Evolutionary conservation across 257 asterid species (phyloP), one percentile per base, ranked within the genome.

Genomic region (Rehmannia glutinosa): DNA sequence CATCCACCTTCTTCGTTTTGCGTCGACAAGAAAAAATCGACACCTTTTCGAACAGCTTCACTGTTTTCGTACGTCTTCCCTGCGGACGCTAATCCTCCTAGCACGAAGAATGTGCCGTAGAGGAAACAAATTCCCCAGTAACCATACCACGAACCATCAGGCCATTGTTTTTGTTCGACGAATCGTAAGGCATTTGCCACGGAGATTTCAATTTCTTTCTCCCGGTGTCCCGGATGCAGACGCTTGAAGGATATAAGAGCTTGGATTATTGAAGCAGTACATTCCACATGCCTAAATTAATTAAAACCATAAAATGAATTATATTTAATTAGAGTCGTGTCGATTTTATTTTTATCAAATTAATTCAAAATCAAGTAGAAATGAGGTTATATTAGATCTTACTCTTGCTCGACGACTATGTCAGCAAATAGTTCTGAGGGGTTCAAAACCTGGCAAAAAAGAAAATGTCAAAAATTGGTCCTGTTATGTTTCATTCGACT

Each of bases 1-100:
- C 96, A 90, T 36, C 96, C 96, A 25, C 96, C 97, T 66, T 87
- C 90, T 69, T 90, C 82, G 12, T 87, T 86, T 50, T 90, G 97
- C 16, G 68, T 69, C 6, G 84, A 62, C 38, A 90, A 47, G 66
- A 64, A 86, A 64, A 90, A 90, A 4, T 82, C 8, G 1, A 77
- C 84, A 0, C 80, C 97, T 36, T 84, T 86, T 0, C 92, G 41
- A 36, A 87, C 75, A 1, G 84, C 70, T 77, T 80, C 78, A 41
- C 84, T 65, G 43, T 87, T 88, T 7, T 81, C 72, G 2, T 78
- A 90, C 0, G 90, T 82, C 72, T 78, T 84, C 4, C 97, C 96
- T 0, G 76, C 83, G 0, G 90, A 80, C 10, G 78, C 68, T 2
- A 90, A 43, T 19, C 97, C 95, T 55, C 79, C 79, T 1, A 82